phyloP scores from a whole-genome alignment of 2,329 filamentous ascomycete genomes.

The Botryotinia globosa region DNA sequence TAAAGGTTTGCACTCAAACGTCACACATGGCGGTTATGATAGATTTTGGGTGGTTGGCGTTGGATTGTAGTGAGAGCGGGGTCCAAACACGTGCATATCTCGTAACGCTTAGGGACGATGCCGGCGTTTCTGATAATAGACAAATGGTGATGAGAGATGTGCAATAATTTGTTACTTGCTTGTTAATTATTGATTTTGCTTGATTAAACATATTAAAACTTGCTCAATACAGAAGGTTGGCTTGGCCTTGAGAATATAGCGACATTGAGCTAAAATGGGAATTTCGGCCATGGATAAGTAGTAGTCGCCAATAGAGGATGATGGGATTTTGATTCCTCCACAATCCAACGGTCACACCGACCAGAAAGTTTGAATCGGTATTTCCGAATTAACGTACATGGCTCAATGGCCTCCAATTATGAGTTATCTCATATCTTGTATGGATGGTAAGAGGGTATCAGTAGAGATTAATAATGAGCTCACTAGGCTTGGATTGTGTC shows the following conservation, averaged over 20 bases:
- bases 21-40: slow-evolving; percentile 12
- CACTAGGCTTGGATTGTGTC: not conserved
- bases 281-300: not conserved
- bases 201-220: not conserved
- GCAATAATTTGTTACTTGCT: not conserved
- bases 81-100: slow-evolving; percentile 12
- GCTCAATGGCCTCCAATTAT: not conserved
- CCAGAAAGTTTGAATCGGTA: not conserved
- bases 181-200: not conserved
- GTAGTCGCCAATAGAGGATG: not conserved
- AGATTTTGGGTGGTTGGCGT: not conserved
- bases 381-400: slow-evolving; percentile 3
- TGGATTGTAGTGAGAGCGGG: not conserved
- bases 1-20: not conserved
- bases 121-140: not conserved
- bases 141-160: not conserved
- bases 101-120: slow-evolving; percentile 1
- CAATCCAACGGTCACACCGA: slow-evolving; percentile 10
- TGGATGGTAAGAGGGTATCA: not conserved
- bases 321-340: not conserved
- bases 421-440: not conserved
- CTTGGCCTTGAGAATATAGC: not conserved
- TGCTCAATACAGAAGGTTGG: slow-evolving; percentile 1
- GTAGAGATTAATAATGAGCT: not conserved
- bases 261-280: not conserved